These are phyloP conservation scores for Luzula sylvatica DNA, from an alignment of 176 grass and related monocot genomes.

Conservation along the genomic window DNA sequence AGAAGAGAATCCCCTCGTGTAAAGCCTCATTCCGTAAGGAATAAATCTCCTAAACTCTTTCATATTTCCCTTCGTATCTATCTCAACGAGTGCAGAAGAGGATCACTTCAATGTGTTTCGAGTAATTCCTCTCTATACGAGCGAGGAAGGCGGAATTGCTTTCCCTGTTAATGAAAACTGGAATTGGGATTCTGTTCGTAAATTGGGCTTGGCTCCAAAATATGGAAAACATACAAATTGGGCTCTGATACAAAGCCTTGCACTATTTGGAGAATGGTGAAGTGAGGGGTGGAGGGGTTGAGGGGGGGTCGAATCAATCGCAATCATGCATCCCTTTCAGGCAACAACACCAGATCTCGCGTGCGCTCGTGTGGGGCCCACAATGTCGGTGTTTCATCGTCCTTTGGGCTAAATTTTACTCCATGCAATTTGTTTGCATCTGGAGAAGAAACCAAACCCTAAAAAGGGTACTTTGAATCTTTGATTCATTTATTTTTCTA, in stretches of 20 bases:
- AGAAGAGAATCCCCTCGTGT: slow-evolving; percentile 31
- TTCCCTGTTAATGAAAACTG: too few species aligned
- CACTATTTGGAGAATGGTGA: neutral
- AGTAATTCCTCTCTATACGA: neutral
- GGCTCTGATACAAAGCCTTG: neutral
- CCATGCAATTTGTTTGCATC: too few species aligned
- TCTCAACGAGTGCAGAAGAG: neutral
- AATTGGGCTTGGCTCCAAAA: neutral
- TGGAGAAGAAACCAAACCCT: too few species aligned
- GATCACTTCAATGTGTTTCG: neutral
- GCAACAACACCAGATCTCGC: slow-evolving; percentile 3
- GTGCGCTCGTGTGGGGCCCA: slow-evolving; percentile 16
- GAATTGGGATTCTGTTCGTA: too few species aligned
- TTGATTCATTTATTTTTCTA: too few species aligned
- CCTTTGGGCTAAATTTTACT: too few species aligned
- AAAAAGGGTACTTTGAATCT: too few species aligned
- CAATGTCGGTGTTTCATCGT: too few species aligned
- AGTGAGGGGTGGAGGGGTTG: neutral
- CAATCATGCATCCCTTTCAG: slow-evolving; percentile 8
- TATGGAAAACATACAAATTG: neutral
- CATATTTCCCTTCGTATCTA: too few species aligned
- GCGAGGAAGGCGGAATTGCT: too few species aligned
- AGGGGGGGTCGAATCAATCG: neutral
- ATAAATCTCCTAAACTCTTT: too few species aligned
- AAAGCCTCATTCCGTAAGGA: too few species aligned